Conservation (phyloP, 2,329 filamentous ascomycete genomes). For the Oidium heveae region DNA sequence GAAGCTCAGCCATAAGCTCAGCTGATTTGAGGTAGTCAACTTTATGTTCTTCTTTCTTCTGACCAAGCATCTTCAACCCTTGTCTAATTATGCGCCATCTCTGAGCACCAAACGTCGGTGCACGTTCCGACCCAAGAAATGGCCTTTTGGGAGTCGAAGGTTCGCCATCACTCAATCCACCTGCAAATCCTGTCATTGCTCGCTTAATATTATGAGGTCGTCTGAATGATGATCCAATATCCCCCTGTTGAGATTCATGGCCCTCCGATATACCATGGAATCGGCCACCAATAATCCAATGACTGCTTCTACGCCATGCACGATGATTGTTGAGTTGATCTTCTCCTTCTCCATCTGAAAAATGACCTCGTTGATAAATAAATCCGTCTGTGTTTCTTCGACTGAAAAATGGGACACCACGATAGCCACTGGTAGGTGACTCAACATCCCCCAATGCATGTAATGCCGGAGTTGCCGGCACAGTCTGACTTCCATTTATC, state of each 20-base stretch:
- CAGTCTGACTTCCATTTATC: slow-evolving; percentile 29
- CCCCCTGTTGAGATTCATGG: slow-evolving; percentile 26
- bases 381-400: slow-evolving; percentile 37
- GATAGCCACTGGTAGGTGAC: slow-evolving; percentile 8
- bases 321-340: slow-evolving; percentile 30
- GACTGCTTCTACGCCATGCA: slow-evolving; percentile 31
- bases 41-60: slow-evolving; percentile 58
- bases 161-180: slow-evolving; percentile 39
- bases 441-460: slow-evolving; percentile 6
- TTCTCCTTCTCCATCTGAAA: slow-evolving; percentile 54
- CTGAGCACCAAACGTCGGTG: slow-evolving; percentile 49
- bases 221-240: slow-evolving; percentile 25
- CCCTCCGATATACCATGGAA: slow-evolving; percentile 22
- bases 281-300: slow-evolving; percentile 22
- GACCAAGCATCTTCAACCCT: slow-evolving; percentile 53
- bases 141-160: slow-evolving; percentile 29
- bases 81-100: slow-evolving; percentile 89
- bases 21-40: slow-evolving; percentile 90
- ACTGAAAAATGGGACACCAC: slow-evolving; percentile 24
- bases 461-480: slow-evolving; percentile 34
- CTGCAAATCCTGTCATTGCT: slow-evolving; percentile 28
- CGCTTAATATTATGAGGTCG: slow-evolving; percentile 38
- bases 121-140: slow-evolving; percentile 37
- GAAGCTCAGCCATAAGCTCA: slow-evolving; percentile 81
- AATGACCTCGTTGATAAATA: slow-evolving; percentile 30